These are phyloP conservation scores for Digitaria exilis DNA, from an alignment of 202 grass and related monocot species.

Conservation along the genomic window DNA sequence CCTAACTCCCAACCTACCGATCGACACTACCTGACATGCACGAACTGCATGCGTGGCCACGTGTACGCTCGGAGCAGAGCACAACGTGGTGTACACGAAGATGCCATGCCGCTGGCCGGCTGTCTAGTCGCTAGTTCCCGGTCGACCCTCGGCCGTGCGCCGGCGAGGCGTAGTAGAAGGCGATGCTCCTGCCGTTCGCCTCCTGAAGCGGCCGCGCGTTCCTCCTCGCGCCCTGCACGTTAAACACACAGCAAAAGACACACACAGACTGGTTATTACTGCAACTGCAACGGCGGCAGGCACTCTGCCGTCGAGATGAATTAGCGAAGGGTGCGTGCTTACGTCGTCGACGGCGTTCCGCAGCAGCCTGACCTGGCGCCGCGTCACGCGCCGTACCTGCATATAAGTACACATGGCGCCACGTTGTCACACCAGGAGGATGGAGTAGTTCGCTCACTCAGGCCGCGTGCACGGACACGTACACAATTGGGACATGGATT, in stretches of 20 bases:
- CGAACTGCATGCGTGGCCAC: too few relatives aligned
- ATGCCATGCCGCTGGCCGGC: background rate
- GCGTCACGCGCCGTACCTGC: constrained; percentile 49
- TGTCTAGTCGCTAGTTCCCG: background rate
- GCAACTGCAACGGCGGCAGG: background rate
- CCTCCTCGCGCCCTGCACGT: constrained; percentile 35
- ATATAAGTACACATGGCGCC: background rate
- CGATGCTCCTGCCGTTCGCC: constrained; percentile 30
- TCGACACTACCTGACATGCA: too few relatives aligned
- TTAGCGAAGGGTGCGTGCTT: background rate
- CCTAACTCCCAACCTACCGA: too few relatives aligned
- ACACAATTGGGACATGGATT: background rate
- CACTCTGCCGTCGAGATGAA: background rate
- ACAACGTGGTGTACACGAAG: too few relatives aligned
- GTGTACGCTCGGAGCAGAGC: too few relatives aligned
- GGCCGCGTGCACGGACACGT: too few relatives aligned
- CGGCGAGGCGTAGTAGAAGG: constrained; percentile 38
- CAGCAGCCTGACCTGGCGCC: constrained; percentile 50
- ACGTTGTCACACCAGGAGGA: too few relatives aligned
- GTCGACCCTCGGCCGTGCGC: background rate
- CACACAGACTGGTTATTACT: too few relatives aligned
- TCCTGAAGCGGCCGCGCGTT: constrained; percentile 62
- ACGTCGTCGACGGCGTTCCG: constrained; percentile 64
- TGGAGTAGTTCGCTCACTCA: too few relatives aligned
- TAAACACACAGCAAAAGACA: background rate